Evolutionary conservation across 345 rosid species (phyloP), one percentile per base, ranked within the genome.

Genomic region (Gossypium mustelinum): DNA sequence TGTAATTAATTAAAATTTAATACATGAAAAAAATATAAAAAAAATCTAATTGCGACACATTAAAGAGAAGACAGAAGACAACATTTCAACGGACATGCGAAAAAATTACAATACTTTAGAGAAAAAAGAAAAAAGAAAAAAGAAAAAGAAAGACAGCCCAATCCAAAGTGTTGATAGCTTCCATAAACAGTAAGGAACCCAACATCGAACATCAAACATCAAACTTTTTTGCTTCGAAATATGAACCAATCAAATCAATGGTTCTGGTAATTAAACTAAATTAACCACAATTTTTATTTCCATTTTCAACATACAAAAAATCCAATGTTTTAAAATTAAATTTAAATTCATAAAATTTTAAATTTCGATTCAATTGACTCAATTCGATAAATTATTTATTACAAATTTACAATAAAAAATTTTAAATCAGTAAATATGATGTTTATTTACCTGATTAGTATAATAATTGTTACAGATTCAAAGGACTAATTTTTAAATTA

Each of bases 321-420:
- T 5, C 41, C 41, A 1, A 5, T 34, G 7, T 1, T 34, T 34
- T 34, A 34, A 4, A 34, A 5, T 34, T 34, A 34, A 34, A 34
- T 34, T 34, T 34, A 34, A 34, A 34, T 34, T 34, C 7, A 34
- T 34, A 5, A 5, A 34, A 0, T 5, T 34, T 34, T 34, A 5
- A 34, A 5, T 34, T 5, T 1, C 6, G 39, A 34, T 34, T 27
- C 4, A 27, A 27, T 27, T 3, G 34, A 3, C 4, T 3, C 5
- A 29, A 3, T 29, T 0, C 0, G 39, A 4, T 29, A 4, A 29
- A 29, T 29, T 29, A 29, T 29, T 34, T 34, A 34, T 34, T 5
- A 0, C 0, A 34, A 34, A 34, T 34, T 34, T 1, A 34, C 1
- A 34, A 34, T 34, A 1, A 34, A 34, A 34, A 5, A 0, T 5